Evolutionary conservation across 1,139 yeast genomes (phyloP).

Genomic region (Komagataea norvegica): DNA sequence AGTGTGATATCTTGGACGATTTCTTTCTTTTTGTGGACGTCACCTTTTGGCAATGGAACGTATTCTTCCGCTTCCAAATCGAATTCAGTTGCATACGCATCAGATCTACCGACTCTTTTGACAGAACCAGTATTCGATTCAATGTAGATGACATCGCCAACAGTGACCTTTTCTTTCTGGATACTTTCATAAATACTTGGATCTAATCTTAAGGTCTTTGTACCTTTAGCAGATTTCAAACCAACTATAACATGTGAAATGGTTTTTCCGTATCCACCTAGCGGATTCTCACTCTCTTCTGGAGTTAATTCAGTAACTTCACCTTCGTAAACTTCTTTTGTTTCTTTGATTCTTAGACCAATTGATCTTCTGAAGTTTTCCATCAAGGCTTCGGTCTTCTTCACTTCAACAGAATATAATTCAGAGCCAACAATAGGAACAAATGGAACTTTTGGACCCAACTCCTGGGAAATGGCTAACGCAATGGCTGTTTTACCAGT

Average conservation of each 20-base stretch:
- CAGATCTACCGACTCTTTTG: constrained; percentile 95
- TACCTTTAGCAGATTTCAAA: constrained; percentile 91
- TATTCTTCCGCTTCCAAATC: constrained; percentile 98
- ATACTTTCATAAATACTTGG: constrained; percentile 95
- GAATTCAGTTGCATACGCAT: constrained; percentile 96
- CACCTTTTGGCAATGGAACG: constrained; percentile 98
- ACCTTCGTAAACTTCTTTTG: constrained; percentile 97
- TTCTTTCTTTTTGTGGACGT: constrained; percentile 97
- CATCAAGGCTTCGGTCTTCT: constrained; percentile 95
- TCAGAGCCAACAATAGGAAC: constrained; percentile 97
- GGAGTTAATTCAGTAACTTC: constrained; percentile 96
- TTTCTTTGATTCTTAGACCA: constrained; percentile 92
- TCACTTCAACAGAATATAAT: constrained; percentile 93
- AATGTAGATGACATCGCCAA: constrained; percentile 95
- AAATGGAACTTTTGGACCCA: constrained; percentile 98
- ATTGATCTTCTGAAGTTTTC: constrained; percentile 96
- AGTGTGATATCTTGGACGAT: constrained; percentile 96
- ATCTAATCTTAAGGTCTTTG: constrained; percentile 86
- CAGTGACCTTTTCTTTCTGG: constrained; percentile 89
- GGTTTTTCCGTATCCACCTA: constrained; percentile 97
- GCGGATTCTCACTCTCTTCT: constrained; percentile 94
- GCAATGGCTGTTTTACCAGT: constrained; percentile 98
- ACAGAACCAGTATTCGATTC: constrained; percentile 98
- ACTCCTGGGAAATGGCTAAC: constrained; percentile 89
- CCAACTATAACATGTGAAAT: constrained; percentile 93